These are phyloP conservation scores for Calonectria leucothoes DNA, from an alignment of 2,329 filamentous ascomycete genomes.

Conservation along the genomic window DNA sequence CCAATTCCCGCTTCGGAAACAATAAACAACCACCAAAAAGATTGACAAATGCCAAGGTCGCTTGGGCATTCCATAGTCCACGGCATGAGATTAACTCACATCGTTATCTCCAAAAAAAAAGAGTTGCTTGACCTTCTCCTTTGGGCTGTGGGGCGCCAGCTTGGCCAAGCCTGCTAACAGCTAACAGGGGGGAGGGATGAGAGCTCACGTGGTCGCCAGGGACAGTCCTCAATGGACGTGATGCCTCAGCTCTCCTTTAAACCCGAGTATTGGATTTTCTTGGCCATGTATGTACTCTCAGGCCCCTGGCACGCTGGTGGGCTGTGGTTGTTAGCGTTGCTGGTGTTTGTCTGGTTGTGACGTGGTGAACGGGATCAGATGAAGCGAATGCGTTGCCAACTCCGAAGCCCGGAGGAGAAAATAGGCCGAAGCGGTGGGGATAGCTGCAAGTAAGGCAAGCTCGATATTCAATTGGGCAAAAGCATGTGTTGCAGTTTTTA, in stretches of 20 bases:
- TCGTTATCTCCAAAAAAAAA: not conserved
- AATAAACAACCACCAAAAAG: not conserved
- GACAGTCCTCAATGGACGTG: not conserved
- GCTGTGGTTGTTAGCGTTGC: not conserved
- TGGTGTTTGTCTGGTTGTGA: not conserved
- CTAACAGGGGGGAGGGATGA: not conserved
- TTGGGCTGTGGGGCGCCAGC: not conserved
- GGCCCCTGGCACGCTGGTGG: not conserved
- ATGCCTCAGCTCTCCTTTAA: not conserved
- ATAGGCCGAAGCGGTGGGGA: not conserved
- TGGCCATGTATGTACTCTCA: not conserved
- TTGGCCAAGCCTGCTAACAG: not conserved
- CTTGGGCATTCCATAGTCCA: not conserved
- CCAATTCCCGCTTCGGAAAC: not conserved
- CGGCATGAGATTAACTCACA: not conserved
- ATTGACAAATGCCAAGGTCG: constrained; percentile 4
- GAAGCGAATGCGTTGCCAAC: not conserved
- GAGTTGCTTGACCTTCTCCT: not conserved
- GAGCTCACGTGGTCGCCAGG: not conserved
- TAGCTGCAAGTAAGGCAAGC: not conserved
- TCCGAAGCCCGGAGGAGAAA: not conserved
- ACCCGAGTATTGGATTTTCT: not conserved
- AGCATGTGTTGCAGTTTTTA: not conserved
- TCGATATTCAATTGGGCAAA: not conserved
- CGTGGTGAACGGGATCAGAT: not conserved